Evolutionary conservation across 2,329 filamentous ascomycete genomes (phyloP).

Genomic region (Aspergillus piperis): DNA sequence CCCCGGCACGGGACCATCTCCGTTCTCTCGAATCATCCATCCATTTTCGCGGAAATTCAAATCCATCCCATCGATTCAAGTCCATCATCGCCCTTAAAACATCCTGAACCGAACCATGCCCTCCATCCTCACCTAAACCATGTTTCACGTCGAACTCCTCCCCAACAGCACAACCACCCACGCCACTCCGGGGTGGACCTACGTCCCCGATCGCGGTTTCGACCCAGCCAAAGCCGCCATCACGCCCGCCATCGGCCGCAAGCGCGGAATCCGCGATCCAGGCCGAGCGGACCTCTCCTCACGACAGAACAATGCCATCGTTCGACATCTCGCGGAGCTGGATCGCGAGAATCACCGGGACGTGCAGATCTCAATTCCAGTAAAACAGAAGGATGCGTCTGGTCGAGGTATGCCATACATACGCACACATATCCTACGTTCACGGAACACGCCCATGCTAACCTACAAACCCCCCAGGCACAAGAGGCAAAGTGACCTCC

Average conservation of each 20-base stretch:
- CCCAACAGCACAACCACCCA: slow-evolving; percentile 65
- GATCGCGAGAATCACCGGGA: slow-evolving; percentile 78
- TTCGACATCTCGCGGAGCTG: slow-evolving; percentile 78
- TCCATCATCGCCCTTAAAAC: too few relatives aligned
- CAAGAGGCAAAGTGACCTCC: slow-evolving; percentile 46
- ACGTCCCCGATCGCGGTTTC: slow-evolving; percentile 74
- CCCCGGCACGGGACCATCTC: slow-evolving; percentile 2
- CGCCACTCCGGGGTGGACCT: slow-evolving; percentile 84
- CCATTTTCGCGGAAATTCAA: neutral
- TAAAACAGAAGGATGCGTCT: slow-evolving; percentile 51
- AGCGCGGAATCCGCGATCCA: slow-evolving; percentile 67
- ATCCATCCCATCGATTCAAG: neutral
- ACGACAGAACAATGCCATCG: slow-evolving; percentile 78
- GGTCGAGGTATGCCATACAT: slow-evolving; percentile 36
- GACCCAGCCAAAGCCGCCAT: slow-evolving; percentile 57
- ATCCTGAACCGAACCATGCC: neutral
- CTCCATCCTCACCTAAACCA: slow-evolving; percentile 29
- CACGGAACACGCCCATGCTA: too few relatives aligned
- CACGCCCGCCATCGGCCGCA: slow-evolving; percentile 60
- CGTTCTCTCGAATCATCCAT: neutral
- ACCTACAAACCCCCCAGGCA: slow-evolving; percentile 19
- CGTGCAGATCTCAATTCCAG: slow-evolving; percentile 68
- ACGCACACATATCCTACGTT: too few relatives aligned
- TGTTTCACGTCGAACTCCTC: slow-evolving; percentile 79
- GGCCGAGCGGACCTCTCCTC: slow-evolving; percentile 68